Base-by-base conservation (phyloP, 768 basidiomycete species). In the Pisolithus sp. region DNA sequence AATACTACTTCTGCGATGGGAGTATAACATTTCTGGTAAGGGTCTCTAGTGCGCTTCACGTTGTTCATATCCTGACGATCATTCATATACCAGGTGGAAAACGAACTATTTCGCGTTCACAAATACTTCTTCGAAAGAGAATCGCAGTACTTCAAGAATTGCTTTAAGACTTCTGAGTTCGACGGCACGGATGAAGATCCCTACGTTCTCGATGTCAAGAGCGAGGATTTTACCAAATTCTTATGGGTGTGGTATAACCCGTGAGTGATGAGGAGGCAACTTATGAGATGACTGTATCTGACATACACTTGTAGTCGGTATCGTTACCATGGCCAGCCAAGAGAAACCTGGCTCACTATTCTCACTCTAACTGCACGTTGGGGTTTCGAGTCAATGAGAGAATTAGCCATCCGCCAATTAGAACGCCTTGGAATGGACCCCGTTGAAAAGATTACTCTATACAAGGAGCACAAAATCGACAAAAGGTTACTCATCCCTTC, bases 221-320 rank as follows among this genome's bases (percentile, higher is more conserved):
- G 67, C 0, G 52, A 63, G 0, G 70, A 78, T 1, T 81, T 83
- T 48, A 72, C 73, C 0, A 63, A 61, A 0, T 72, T 83, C 0
- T 61, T 81, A 0, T 80, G 78, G 74, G 73, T 81, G 0, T 81
- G 80, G 57, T 83, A 83, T 48, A 79, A 81, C 45, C 73, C 73
- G 78, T 80, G 54, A 56, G 74, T 59, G 31, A 34, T 34, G 12
- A 34, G 31, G 31, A 9, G 31, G 10, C 31, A 34, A 13, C 10
- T 12, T 34, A 34, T 34, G 12, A 34, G 31, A 10, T 13, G 10
- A 34, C 12, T 34, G 31, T 10, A 13, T 13, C 31, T 34, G 31
- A 34, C 31, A 34, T 28, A 28, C n/a, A n/a, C 30, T 17, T 9
- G 36, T 41, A 87, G 84, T 0, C 70, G 64, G 42, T 84, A 82